Percentiles rank a stretch among this genome's conserved stretches.
Conservation (phyloP, 2,329 filamentous ascomycete genomes). For the Botrytis medusae region DNA sequence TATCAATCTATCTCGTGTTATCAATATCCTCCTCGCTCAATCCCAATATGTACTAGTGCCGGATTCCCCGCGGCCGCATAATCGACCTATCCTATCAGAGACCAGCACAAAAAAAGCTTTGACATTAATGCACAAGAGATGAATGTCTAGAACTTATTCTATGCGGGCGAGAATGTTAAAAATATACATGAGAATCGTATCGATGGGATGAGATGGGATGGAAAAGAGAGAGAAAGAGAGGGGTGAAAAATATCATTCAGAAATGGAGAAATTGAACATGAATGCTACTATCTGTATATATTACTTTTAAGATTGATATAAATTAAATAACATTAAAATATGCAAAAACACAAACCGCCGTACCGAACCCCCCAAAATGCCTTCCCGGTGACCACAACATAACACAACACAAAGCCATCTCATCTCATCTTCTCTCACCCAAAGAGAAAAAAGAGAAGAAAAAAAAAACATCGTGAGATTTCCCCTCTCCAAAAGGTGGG, state of each 20-base stretch:
- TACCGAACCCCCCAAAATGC: not conserved
- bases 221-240: not conserved
- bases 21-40: not conserved
- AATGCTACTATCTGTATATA: not conserved
- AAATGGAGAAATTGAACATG: not conserved
- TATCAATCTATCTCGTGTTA: not conserved
- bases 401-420: not conserved
- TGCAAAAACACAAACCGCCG: not conserved
- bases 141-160: not conserved
- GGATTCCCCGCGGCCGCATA: not conserved
- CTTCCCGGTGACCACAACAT: not conserved
- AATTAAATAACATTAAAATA: not conserved
- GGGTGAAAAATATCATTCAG: not conserved
- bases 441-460: not conserved
- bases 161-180: not conserved
- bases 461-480: constrained; percentile 5
- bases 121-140: not conserved
- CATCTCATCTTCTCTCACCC: not conserved
- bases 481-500: not conserved
- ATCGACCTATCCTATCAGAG: not conserved
- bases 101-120: not conserved
- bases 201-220: not conserved
- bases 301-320: not conserved
- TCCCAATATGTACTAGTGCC: not conserved
- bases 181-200: not conserved